Conservation (phyloP, 176 grass and related monocot genomes). For the Thinopyrum elongatum region DNA sequence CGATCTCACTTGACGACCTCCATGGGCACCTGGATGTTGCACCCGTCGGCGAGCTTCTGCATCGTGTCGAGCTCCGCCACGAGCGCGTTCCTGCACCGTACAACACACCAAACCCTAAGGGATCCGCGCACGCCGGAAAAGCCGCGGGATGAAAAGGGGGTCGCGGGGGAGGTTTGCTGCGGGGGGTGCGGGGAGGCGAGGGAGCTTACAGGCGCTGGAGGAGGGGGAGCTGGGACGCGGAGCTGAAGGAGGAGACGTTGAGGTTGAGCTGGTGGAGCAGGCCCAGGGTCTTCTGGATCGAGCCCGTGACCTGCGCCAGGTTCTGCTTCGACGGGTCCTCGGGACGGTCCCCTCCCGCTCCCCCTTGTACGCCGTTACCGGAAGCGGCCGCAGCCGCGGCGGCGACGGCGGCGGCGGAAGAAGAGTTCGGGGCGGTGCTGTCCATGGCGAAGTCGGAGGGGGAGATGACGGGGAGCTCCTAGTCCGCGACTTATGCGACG, state of each 20-base stretch:
- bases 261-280: slow-evolving; percentile 95
- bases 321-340: slow-evolving; percentile 79
- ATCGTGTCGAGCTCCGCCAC: slow-evolving; percentile 87
- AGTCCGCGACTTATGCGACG: no score
- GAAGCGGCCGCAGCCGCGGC: not conserved
- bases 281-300: slow-evolving; percentile 89
- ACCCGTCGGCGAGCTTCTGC: slow-evolving; percentile 90
- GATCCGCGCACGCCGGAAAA: not conserved
- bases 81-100: slow-evolving; percentile 58
- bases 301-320: slow-evolving; percentile 69
- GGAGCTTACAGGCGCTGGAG: slow-evolving; percentile 73
- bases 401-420: slow-evolving; percentile 14
- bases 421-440: slow-evolving; percentile 36
- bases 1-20: slow-evolving; percentile 83
- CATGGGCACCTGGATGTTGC: slow-evolving; percentile 89
- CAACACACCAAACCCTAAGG: slow-evolving; percentile 36
- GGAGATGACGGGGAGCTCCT: not conserved
- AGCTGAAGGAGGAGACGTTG: slow-evolving; percentile 89
- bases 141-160: not conserved
- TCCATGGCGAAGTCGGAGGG: slow-evolving; percentile 36
- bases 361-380: slow-evolving; percentile 42
- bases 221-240: slow-evolving; percentile 77
- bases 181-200: no score
- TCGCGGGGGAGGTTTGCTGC: not conserved
- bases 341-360: not conserved